Conservation (phyloP, 208 protist species). For the Borovskyia barvae region DNA sequence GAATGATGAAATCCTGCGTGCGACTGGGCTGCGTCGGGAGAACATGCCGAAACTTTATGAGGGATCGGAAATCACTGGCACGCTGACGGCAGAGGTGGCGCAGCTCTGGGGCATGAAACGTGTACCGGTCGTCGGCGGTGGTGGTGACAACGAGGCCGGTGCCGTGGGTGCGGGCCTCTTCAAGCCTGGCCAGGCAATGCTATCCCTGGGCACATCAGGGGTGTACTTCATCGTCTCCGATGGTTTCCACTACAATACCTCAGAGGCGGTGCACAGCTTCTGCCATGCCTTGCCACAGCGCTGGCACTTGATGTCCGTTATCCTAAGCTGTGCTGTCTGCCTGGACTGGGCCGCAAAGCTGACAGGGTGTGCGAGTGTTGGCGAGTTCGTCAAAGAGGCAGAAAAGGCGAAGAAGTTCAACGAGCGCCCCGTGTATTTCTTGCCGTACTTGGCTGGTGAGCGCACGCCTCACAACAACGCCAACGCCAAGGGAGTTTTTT, state of each 20-base stretch:
- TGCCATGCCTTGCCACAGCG: constrained; percentile 69
- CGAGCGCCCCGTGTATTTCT: constrained; percentile 55
- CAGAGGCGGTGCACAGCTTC: constrained; percentile 81
- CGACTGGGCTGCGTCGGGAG: constrained; percentile 54
- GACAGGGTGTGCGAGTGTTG: constrained; percentile 57
- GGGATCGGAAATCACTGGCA: constrained; percentile 54
- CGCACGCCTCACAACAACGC: constrained; percentile 79
- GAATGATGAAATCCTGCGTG: constrained; percentile 55
- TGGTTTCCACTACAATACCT: constrained; percentile 68
- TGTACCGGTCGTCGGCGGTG: constrained; percentile 62
- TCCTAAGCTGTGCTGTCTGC: constrained; percentile 77
- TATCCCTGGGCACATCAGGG: constrained; percentile 79
- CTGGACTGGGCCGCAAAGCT: constrained; percentile 69
- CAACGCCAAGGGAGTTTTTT: constrained; percentile 76
- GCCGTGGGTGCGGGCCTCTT: constrained; percentile 65
- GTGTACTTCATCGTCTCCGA: constrained; percentile 84
- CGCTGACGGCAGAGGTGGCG: constrained; percentile 38
- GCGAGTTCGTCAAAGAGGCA: constrained; percentile 57
- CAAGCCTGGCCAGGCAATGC: constrained; percentile 74
- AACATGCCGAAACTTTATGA: constrained; percentile 79
- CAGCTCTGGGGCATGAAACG: constrained; percentile 51
- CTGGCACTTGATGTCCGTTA: constrained; percentile 83
- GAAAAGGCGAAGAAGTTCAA: constrained; percentile 50
- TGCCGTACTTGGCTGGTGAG: constrained; percentile 73
- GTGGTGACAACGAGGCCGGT: constrained; percentile 77